Base-by-base conservation (phyloP, 306 rosid species). In the Arachis stenosperma region DNA sequence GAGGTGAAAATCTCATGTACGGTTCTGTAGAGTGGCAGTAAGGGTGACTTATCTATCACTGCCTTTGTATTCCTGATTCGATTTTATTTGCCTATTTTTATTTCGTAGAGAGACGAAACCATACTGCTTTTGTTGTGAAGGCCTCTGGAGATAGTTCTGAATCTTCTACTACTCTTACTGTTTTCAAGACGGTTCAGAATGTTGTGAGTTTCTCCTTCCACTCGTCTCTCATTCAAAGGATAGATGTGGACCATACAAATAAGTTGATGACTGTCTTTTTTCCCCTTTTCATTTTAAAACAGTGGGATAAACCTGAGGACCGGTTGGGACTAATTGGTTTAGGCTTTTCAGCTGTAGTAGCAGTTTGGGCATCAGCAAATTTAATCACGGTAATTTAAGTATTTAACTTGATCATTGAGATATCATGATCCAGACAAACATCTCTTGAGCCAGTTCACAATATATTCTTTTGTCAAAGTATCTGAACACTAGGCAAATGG, bases 301-400 rank as follows among this genome's bases (percentile, higher is more conserved):
- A 92, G 96, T 92, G 94, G 96, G 89, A 84, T 78, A 70, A 78
- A 53, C 81, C 90, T 8, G 96, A 90, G 80, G 96, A 92, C 75
- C 86, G 96, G 33, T 5, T 81, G 30, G 96, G 86, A 56, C 85
- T 92, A 43, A 7, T 90, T 29, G 96, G 92, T 57, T 81, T 92
- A 73, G 98, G 98, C 58, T 92, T 92, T 85, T 83, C 98, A 71
- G 88, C 87, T 66, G 14, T 92, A 56, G 96, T 79, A 39, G 89
- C 83, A 33, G 5, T 85, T 57, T 90, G 96, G 98, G 83, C 96
- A 15, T 76, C 92, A 5, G 61, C 87, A 29, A 90, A 90, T 78
- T 66, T 90, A 52, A 68, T 92, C 44, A 39, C 90, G 63, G 96
- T 92, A 90, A 86, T 69, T 56, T 17, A 33, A 33, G 37, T 33